phyloP scores from a whole-genome alignment of 2,329 filamentous ascomycete genomes.

The Endoconidiophora laricicola region DNA sequence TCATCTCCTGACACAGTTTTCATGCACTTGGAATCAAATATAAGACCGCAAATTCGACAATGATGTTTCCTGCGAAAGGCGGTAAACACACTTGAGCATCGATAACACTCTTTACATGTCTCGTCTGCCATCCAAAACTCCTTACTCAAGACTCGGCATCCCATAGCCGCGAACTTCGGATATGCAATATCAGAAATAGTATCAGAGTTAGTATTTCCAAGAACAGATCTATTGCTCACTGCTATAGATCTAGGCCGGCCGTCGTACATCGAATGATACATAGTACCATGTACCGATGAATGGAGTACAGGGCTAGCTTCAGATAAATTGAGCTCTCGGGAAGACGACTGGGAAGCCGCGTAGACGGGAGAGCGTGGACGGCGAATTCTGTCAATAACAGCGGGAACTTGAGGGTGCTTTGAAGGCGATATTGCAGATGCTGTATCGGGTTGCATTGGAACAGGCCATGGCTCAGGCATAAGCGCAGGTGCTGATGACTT shows the following conservation, averaged over 20 bases:
- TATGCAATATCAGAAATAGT: constrained; percentile 42
- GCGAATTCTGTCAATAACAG: constrained; percentile 32
- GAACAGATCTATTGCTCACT: constrained; percentile 26
- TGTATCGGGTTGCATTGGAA: constrained; percentile 10
- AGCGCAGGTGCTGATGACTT: constrained; percentile 20
- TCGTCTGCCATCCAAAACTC: constrained; percentile 99
- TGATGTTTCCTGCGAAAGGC: constrained; percentile 94
- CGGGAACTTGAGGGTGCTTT: constrained; percentile 28
- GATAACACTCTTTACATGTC: constrained; percentile 92
- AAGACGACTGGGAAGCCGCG: constrained; percentile 38
- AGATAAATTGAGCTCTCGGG: constrained; percentile 37
- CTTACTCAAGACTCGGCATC: constrained; percentile 75
- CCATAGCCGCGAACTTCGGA: constrained; percentile 52
- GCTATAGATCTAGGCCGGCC: constrained; percentile 24
- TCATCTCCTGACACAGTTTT: constrained; percentile 73
- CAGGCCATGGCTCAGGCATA: neutral
- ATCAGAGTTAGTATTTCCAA: constrained; percentile 34
- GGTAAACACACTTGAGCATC: constrained; percentile 77
- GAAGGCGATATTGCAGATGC: constrained; percentile 19
- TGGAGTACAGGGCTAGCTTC: constrained; percentile 37
- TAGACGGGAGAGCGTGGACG: constrained; percentile 20
- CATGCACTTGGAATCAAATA: constrained; percentile 94
- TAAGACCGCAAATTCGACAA: constrained; percentile 90
- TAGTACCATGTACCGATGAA: constrained; percentile 40
- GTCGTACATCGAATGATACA: constrained; percentile 37